These are phyloP conservation scores for Vitis riparia DNA, from an alignment of 164 flowering plant genomes.

Conservation along the genomic window DNA sequence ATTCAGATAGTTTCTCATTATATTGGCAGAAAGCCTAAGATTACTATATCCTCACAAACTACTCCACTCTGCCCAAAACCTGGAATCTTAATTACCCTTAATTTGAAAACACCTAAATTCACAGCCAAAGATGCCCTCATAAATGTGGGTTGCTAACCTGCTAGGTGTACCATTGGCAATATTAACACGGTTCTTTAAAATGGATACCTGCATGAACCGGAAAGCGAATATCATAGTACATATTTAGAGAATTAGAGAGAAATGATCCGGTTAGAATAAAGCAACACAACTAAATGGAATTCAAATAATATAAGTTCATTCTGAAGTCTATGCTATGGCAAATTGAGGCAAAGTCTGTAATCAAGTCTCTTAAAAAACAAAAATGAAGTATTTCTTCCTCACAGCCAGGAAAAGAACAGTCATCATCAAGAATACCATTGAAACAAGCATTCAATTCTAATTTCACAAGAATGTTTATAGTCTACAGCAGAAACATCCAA, in stretches of 20 bases:
- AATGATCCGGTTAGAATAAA: no score
- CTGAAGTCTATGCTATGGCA: no score
- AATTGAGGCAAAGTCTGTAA: no score
- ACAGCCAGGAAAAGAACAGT: background rate
- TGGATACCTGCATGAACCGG: conserved; percentile 50
- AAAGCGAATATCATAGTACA: background rate
- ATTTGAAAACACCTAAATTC: background rate
- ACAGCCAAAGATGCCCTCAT: background rate
- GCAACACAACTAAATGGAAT: no score
- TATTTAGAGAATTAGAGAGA: no score
- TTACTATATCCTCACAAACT: background rate
- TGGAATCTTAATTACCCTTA: background rate
- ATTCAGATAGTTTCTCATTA: no score
- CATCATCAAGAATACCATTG: no score
- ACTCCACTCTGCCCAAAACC: background rate
- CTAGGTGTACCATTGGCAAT: conserved; percentile 92
- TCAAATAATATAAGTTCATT: no score
- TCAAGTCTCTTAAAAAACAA: no score
- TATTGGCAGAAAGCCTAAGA: background rate
- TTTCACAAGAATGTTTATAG: no score
- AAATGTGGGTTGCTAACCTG: conserved; percentile 49
- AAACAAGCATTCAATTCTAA: no score
- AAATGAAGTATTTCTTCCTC: background rate
- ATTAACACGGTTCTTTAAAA: conserved; percentile 77
- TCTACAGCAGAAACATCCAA: no score